phyloP scores from a whole-genome alignment of 2,329 filamentous ascomycete species.

The Colletotrichum euphorbiae region DNA sequence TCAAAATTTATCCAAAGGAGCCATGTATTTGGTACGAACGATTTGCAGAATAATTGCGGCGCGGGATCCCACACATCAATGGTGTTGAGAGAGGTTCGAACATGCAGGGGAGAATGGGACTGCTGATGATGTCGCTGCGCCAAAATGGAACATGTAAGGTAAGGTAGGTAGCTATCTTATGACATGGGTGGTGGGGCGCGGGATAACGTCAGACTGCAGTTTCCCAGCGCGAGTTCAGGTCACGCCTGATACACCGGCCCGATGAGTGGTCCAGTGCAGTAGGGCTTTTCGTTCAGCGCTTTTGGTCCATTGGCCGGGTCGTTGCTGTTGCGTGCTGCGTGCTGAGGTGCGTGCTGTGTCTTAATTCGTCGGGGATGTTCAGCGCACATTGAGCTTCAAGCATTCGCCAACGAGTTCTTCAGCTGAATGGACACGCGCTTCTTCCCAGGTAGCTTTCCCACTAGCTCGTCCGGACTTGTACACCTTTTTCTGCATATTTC shows the following conservation, averaged over 20 bases:
- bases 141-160: constrained; percentile 15
- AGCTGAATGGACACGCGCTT: constrained; percentile 5
- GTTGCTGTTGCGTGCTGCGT: background rate
- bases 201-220: constrained; percentile 37
- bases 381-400: constrained; percentile 1
- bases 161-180: constrained; percentile 20
- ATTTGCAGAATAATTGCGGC: background rate
- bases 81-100: constrained; percentile 6
- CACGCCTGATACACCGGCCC: constrained; percentile 26
- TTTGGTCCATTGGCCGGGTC: background rate
- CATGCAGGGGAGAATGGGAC: constrained; percentile 16
- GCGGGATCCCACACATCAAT: constrained; percentile 18
- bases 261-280: constrained; percentile 15
- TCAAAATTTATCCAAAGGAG: background rate
- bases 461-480: background rate
- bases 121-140: constrained; percentile 33
- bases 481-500: constrained; percentile 4
- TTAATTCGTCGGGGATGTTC: constrained; percentile 1
- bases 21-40: background rate
- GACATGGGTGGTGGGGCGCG: constrained; percentile 40
- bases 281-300: background rate
- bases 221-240: constrained; percentile 17
- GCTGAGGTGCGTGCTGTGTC: constrained; percentile 6
- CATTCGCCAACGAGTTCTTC: constrained; percentile 10
- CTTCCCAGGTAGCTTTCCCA: background rate